These are phyloP conservation scores for Aspergillus coremiiformis DNA, from an alignment of 495 filamentous ascomycete genomes.

Conservation along the genomic window DNA sequence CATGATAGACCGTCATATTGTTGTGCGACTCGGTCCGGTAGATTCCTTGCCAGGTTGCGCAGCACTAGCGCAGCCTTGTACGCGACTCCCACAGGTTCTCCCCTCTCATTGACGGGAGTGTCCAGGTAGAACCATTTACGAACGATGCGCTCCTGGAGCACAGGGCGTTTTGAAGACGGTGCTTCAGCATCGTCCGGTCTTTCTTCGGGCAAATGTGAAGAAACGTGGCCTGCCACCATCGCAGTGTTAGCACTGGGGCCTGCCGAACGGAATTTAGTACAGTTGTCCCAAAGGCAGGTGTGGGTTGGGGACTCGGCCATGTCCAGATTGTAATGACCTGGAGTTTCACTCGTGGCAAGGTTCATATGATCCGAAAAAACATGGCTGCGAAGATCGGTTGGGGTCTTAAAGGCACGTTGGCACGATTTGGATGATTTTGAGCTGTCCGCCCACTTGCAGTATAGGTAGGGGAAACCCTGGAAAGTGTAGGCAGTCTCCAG, in stretches of 20 bases:
- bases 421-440: conserved; percentile 40
- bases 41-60: conserved; percentile 76
- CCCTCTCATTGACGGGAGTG: conserved; percentile 72
- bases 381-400: conserved; percentile 64
- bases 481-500: conserved; percentile 67
- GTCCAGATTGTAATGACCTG: conserved; percentile 43
- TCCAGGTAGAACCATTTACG: conserved; percentile 47
- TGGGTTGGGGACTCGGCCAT: conserved; percentile 32
- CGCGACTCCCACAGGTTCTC: conserved; percentile 76
- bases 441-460: conserved; percentile 49
- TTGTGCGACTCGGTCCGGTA: conserved; percentile 39
- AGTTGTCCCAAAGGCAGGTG: conserved; percentile 35
- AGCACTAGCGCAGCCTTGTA: conserved; percentile 78
- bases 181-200: conserved; percentile 40
- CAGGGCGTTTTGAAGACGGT: conserved; percentile 32
- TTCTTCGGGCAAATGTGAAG: conserved; percentile 49
- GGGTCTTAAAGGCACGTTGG: conserved; percentile 54
- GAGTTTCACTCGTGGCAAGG: conserved; percentile 44
- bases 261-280: conserved; percentile 32
- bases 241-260: conserved; percentile 36
- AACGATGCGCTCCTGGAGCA: conserved; percentile 38
- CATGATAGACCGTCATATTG: conserved; percentile 30
- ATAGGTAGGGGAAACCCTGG: conserved; percentile 50
- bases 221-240: conserved; percentile 38
- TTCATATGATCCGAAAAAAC: conserved; percentile 62